Base-by-base conservation (phyloP, 78 protist species). In the Protostelium mycophagum region DNA sequence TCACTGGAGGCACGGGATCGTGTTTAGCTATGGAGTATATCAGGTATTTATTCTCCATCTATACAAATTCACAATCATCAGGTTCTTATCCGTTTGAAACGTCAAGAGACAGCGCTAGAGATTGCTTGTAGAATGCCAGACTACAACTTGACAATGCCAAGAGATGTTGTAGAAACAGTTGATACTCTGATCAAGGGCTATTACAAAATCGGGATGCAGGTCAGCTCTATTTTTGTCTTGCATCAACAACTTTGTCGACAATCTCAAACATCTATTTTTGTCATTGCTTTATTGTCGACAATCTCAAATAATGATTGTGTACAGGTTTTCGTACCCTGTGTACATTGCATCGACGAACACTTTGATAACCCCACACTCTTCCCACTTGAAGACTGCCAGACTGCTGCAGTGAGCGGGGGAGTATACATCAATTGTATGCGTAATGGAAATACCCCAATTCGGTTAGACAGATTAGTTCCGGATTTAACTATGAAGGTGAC, bases 1-100 rank as follows among this genome's bases (percentile, higher is more conserved):
- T 31, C 90, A 93, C 84, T 93, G 96, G 96, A 88, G 88, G 35
- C 86, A 93, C 85, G 96, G 96, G 35, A 93, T 93, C 90, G 83
- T 93, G 1, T 51, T 89, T 0, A 89, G 86, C 83, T 90, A 88
- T 38, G 91, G 86, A 0, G 38, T 87, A 28, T 91, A 92, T 84
- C 88, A 90, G 9, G 83, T 92, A 29, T 85, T 91, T 16, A 84
- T 91, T 0, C 92, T 89, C 35, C 34, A 89, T 83, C 38, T 38
- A 25, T 63, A 87, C 23, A 63, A 91, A 16, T 83, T 84, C 37
- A 91, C 88, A 38, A 29, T 87, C 1, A 28, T 91, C 0, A 36
- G 88, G 1, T 91, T 88, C 25, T 51, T 5, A 16, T 51, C 73
- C 73, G 73, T 25, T 51, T 51, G 73, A 51, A 5, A 16, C 73